phyloP scores from a whole-genome alignment of 2,329 filamentous ascomycete genomes.

The Cladosporium sphaerospermum region DNA sequence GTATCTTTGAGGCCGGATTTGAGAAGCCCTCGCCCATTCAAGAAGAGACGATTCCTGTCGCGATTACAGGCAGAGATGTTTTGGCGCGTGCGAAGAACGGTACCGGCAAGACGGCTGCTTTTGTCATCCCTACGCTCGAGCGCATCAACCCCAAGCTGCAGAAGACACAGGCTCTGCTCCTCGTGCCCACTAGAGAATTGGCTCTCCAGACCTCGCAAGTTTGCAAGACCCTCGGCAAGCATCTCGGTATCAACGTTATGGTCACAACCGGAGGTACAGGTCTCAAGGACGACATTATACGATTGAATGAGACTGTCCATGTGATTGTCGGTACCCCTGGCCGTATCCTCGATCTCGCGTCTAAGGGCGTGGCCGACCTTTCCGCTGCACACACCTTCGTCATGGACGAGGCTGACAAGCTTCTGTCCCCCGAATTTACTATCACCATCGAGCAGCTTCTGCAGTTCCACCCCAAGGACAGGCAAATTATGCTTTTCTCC shows the following conservation, averaged over 20 bases:
- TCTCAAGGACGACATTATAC: slow-evolving; percentile 92
- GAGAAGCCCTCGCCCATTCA: slow-evolving; percentile 98
- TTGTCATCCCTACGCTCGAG: slow-evolving; percentile 91
- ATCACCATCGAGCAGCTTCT: slow-evolving; percentile 94
- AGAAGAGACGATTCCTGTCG: slow-evolving; percentile 97
- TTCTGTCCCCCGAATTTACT: slow-evolving; percentile 93
- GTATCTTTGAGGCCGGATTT: slow-evolving; percentile 97
- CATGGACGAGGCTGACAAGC: slow-evolving; percentile 99
- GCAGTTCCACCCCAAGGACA: slow-evolving; percentile 91
- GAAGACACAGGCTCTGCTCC: slow-evolving; percentile 93
- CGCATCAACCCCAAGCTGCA: slow-evolving; percentile 93
- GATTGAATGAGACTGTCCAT: slow-evolving; percentile 88
- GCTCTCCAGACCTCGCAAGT: slow-evolving; percentile 98
- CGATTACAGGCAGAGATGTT: slow-evolving; percentile 89
- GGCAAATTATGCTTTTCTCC: slow-evolving; percentile 98
- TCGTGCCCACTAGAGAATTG: slow-evolving; percentile 93
- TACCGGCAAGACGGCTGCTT: slow-evolving; percentile 96
- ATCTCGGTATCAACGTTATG: slow-evolving; percentile 97
- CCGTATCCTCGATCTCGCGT: slow-evolving; percentile 89
- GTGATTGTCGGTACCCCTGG: slow-evolving; percentile 97
- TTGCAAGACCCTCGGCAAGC: slow-evolving; percentile 96
- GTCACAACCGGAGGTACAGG: slow-evolving; percentile 96
- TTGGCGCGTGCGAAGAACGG: slow-evolving; percentile 96
- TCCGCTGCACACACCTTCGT: slow-evolving; percentile 96
- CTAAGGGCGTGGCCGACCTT: slow-evolving; percentile 92